These are phyloP conservation scores for Copromyces sp. DNA, from an alignment of 495 filamentous ascomycete species.

Conservation along the genomic window DNA sequence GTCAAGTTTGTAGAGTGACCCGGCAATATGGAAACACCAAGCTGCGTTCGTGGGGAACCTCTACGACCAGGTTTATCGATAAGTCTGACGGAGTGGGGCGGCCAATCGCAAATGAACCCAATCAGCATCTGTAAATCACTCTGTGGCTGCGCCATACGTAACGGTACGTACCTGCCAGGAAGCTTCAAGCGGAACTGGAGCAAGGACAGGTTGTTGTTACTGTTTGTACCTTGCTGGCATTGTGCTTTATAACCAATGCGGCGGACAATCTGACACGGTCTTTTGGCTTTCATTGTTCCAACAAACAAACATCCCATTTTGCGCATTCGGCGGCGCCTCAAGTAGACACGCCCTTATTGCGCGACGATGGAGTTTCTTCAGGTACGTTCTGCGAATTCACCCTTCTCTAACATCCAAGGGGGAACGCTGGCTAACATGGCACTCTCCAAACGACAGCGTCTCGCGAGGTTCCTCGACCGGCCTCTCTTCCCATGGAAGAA, in stretches of 20 bases:
- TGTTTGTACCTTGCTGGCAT: background rate
- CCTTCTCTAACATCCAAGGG: background rate
- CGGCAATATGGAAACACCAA: background rate
- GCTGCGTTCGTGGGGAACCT: background rate
- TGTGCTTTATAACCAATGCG: background rate
- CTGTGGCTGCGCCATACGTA: background rate
- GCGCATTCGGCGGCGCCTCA: slow-evolving; percentile 6
- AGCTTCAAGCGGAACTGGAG: background rate
- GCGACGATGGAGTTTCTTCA: slow-evolving; percentile 42
- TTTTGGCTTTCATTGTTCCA: background rate
- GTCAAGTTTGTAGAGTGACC: background rate
- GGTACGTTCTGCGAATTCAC: slow-evolving; percentile 20
- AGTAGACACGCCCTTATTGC: slow-evolving; percentile 9
- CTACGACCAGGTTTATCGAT: background rate
- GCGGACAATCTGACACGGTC: background rate
- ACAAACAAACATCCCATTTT: slow-evolving; percentile 9
- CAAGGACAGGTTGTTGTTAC: slow-evolving; percentile 1
- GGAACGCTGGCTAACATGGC: background rate
- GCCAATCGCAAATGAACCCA: background rate
- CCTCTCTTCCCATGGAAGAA: slow-evolving; percentile 96
- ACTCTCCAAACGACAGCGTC: slow-evolving; percentile 46
- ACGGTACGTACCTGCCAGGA: background rate
- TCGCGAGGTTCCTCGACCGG: slow-evolving; percentile 78
- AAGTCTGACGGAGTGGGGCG: background rate
- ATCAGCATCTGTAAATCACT: background rate